Conservation (phyloP, 1,284 basidiomycete genomes). For the Ganoderma sinense region DNA sequence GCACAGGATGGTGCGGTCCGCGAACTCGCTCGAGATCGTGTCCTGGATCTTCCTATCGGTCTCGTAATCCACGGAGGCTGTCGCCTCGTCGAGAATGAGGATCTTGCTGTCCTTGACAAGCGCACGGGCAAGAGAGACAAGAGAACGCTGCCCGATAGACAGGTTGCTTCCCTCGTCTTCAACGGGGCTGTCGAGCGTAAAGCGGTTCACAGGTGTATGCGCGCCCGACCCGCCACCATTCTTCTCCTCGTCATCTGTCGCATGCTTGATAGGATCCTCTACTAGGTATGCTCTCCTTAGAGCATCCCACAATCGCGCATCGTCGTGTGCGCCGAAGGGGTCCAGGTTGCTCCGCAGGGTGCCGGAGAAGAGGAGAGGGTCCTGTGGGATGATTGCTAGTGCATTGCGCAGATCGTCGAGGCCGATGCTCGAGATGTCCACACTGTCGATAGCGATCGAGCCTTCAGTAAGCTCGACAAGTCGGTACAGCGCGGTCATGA, state of each 20-base stretch:
- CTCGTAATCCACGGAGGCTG: constrained; percentile 81
- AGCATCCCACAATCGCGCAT: constrained; percentile 84
- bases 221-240: constrained; percentile 31
- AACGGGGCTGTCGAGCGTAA: constrained; percentile 82
- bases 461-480: constrained; percentile 71
- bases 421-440: constrained; percentile 74
- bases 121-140: constrained; percentile 85
- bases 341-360: constrained; percentile 85
- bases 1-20: constrained; percentile 80
- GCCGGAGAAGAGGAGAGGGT: constrained; percentile 67
- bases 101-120: constrained; percentile 82
- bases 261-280: constrained; percentile 43
- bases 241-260: neutral
- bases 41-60: constrained; percentile 88
- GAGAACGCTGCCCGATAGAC: constrained; percentile 59
- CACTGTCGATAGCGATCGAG: constrained; percentile 68
- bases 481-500: constrained; percentile 54
- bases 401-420: constrained; percentile 67
- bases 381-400: constrained; percentile 90
- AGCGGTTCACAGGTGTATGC: constrained; percentile 43
- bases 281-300: constrained; percentile 82
- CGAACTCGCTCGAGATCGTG: constrained; percentile 87
- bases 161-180: constrained; percentile 90
- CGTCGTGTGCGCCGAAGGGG: constrained; percentile 81
- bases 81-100: constrained; percentile 83